Evolutionary conservation across 345 rosid genomes (phyloP), one percentile per base, ranked within the genome.

Genomic region (Toxicodendron radicans): DNA sequence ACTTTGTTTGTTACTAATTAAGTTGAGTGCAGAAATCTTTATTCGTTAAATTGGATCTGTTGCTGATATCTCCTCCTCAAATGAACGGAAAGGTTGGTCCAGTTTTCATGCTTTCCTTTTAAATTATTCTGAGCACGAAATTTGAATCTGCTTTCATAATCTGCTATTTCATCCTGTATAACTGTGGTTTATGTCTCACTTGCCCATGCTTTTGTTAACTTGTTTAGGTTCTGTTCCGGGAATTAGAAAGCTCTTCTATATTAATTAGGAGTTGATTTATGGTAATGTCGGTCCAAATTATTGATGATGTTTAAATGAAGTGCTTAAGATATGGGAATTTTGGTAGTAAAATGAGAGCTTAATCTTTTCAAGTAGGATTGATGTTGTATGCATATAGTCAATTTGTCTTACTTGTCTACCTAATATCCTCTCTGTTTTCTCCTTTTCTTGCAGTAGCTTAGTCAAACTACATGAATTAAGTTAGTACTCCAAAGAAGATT

Each of bases 31-130:
- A 70, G 38, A 62, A 43, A 60, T 17, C 48, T n/a, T 46, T 30
- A n/a, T 71, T 64, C 66, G 49, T 60, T 17, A 10, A 54, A 10
- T 61, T 48, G 64, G 62, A 67, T 52, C 27, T 51, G 33, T 58
- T 71, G 68, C 46, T 66, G 38, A 45, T 75, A 62, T 56, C 68
- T 63, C 64, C 20, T 63, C 60, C 38, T 21, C 66, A 56, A 43
- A 60, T 63, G 79, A 58, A 53, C 61, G 41, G 24, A 38, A 77
- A 82, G 86, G 85, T 84, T 66, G 69, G 79, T 75, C 76, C 17
- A 38, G n/a, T 48, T 57, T 59, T 65, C 33, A 13, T 41, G 35
- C 65, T 58, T 6, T 58, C 8, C 20, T n/a, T 10, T 53, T 32
- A n/a, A 5, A 30, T 32, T 30, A 13, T 13, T 60, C 32, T 16